A percentile compares a stretch with the other conserved stretches of the same genome.
phyloP scores from a whole-genome alignment of 352 stramenopile genomes.

The Globisporangium rhizosaccharum region DNA sequence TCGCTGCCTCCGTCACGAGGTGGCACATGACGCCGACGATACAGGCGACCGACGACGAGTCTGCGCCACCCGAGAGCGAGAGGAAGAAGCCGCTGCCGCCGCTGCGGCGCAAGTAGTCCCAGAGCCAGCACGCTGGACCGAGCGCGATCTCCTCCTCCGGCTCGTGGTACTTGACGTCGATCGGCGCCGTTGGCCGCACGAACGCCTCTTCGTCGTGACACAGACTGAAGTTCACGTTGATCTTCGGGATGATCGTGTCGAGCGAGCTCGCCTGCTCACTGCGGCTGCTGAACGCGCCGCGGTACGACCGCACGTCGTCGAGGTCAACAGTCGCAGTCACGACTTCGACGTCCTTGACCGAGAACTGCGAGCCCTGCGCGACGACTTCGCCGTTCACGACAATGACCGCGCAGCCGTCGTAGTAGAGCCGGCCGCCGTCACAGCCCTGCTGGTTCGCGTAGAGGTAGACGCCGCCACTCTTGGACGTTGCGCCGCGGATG shows the following conservation, averaged over 20 bases:
- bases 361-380: constrained; percentile 96
- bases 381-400: constrained; percentile 96
- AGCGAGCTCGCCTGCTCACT: constrained; percentile 91
- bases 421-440: constrained; percentile 96
- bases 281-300: constrained; percentile 90
- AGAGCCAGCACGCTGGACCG: constrained; percentile 97
- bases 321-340: constrained; percentile 96
- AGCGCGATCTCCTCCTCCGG: constrained; percentile 97
- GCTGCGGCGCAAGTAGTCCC: constrained; percentile 96
- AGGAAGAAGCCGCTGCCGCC: constrained; percentile 91
- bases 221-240: constrained; percentile 73
- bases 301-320: constrained; percentile 96
- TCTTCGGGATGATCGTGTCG: constrained; percentile 58
- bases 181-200: constrained; percentile 28
- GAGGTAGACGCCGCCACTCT: constrained; percentile 97
- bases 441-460: constrained; percentile 98
- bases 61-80: constrained; percentile 94
- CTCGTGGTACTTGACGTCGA: constrained; percentile 76
- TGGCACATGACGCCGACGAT: constrained; percentile 99
- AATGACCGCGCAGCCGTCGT: constrained; percentile 96
- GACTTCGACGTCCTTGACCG: constrained; percentile 94
- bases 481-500: constrained; percentile 88
- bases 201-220: constrained; percentile 58
- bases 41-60: constrained; percentile 93
- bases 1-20: constrained; percentile 85